phyloP scores from a whole-genome alignment of 345 rosid genomes.

The Camelina laxa region DNA sequence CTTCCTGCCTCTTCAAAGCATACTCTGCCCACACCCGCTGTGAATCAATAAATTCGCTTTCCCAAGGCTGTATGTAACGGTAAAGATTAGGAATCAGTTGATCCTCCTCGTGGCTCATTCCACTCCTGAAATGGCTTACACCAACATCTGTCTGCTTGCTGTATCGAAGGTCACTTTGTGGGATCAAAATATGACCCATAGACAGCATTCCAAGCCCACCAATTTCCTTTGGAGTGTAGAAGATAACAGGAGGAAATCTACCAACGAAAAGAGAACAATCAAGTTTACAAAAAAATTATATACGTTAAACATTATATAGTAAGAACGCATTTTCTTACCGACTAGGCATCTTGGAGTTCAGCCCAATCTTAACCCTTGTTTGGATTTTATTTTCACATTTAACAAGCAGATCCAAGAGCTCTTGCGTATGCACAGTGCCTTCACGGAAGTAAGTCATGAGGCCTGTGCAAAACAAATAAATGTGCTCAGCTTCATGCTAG shows the following conservation, averaged over 20 bases:
- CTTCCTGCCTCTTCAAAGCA: slow-evolving; percentile 99
- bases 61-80: slow-evolving; percentile 99
- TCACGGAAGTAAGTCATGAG: slow-evolving; percentile 99
- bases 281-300: not conserved
- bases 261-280: slow-evolving; percentile 17
- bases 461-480: slow-evolving; percentile 29
- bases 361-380: slow-evolving; percentile 95
- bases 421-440: slow-evolving; percentile 99
- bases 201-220: slow-evolving; percentile 99
- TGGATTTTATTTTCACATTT: slow-evolving; percentile 99
- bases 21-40: slow-evolving; percentile 99
- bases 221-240: slow-evolving; percentile 98
- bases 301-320: too few species aligned
- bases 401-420: slow-evolving; percentile 91
- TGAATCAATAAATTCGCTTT: slow-evolving; percentile 98
- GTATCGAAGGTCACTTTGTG: slow-evolving; percentile 98
- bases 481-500: not conserved
- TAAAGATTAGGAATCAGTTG: slow-evolving; percentile 98
- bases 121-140: slow-evolving; percentile 99
- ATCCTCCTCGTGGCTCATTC: slow-evolving; percentile 99
- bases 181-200: slow-evolving; percentile 99
- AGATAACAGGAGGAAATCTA: slow-evolving; percentile 99
- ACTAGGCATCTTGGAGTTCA: slow-evolving; percentile 99
- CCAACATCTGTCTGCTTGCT: slow-evolving; percentile 99
- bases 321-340: slow-evolving; percentile 50